Evolutionary conservation across 176 grass and related monocot genomes (phyloP).

Genomic region (Luzula sylvatica): DNA sequence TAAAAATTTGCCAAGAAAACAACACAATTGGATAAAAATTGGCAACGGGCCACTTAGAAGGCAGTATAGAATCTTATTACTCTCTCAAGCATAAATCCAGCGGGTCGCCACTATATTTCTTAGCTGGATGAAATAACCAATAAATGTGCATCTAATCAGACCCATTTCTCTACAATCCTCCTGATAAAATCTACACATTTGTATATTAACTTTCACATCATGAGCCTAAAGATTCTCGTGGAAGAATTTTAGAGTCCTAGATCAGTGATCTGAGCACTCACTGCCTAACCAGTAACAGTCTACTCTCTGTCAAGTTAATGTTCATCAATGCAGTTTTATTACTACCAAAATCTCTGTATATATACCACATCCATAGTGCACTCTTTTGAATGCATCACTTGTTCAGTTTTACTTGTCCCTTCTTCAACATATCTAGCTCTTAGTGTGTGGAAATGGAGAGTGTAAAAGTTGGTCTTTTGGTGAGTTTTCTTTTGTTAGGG

Average conservation of each 20-base stretch:
- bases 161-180: conserved; percentile 8
- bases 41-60: background rate
- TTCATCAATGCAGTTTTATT: conserved; percentile 13
- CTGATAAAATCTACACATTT: background rate
- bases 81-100: conserved; percentile 2
- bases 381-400: background rate
- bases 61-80: background rate
- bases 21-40: background rate
- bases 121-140: conserved; percentile 21
- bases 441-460: conserved; percentile 30
- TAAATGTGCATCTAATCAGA: conserved; percentile 17
- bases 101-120: background rate
- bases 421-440: background rate
- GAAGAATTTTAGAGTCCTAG: conserved; percentile 8
- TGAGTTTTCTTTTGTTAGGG: conserved; percentile 43
- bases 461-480: conserved; percentile 31
- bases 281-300: conserved; percentile 1
- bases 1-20: too few relatives aligned
- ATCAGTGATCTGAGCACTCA: too few relatives aligned
- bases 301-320: conserved; percentile 20
- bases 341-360: conserved; percentile 2
- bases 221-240: conserved; percentile 7
- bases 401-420: conserved; percentile 17
- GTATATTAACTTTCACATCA: background rate
- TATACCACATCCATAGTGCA: background rate